Conservation (phyloP, 305 asterid genomes). For the Fraxinus velutina region DNA sequence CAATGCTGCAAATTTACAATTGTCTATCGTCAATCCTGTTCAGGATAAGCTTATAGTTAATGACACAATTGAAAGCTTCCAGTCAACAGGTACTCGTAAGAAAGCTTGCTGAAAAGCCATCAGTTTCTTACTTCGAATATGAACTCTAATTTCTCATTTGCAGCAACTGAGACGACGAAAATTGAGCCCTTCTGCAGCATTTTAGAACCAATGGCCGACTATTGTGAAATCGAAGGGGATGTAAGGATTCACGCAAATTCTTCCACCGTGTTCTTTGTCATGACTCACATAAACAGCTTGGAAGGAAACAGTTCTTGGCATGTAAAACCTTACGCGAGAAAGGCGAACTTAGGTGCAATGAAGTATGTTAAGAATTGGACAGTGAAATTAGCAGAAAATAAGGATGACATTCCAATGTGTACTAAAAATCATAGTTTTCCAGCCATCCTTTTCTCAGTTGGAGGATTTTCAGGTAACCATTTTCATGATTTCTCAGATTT, state of each 20-base stretch:
- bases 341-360: constrained; percentile 36
- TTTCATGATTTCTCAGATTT: constrained; percentile 72
- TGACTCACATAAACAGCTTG: neutral
- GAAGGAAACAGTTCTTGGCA: constrained; percentile 36
- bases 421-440: constrained; percentile 35
- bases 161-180: constrained; percentile 26
- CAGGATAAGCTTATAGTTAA: constrained; percentile 10
- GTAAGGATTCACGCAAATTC: constrained; percentile 45
- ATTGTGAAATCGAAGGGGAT: constrained; percentile 59
- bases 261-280: constrained; percentile 37
- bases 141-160: neutral
- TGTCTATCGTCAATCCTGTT: neutral
- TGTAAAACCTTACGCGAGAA: constrained; percentile 64
- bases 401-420: constrained; percentile 38
- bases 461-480: constrained; percentile 59
- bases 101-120: neutral
- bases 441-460: constrained; percentile 57
- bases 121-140: neutral
- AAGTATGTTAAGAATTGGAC: constrained; percentile 52
- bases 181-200: constrained; percentile 39
- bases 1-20: constrained; percentile 7
- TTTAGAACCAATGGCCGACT: constrained; percentile 40
- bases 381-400: constrained; percentile 25
- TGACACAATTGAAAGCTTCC: neutral
- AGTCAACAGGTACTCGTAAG: neutral